phyloP scores from a whole-genome alignment of 2,329 filamentous ascomycete genomes.

The Pestalotiopsis sp. region DNA sequence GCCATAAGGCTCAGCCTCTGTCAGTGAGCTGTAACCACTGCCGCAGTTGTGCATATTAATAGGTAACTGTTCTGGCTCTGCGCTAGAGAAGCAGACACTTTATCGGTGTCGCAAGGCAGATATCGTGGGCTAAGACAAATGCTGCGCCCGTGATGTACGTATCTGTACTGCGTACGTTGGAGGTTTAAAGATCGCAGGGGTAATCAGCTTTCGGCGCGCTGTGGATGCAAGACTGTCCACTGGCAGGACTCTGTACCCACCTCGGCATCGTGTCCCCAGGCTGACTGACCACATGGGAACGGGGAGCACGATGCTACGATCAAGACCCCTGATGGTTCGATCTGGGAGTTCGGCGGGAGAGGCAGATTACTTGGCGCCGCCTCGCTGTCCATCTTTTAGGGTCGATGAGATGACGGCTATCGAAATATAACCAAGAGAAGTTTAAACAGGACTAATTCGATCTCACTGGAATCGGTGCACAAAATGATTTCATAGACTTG shows the following conservation, averaged over 20 bases:
- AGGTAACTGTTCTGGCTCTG: too few relatives aligned
- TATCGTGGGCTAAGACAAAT: background rate
- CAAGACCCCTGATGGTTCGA: background rate
- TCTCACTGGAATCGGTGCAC: background rate
- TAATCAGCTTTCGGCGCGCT: background rate
- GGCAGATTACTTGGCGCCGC: background rate
- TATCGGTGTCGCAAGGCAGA: background rate
- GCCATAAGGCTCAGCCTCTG: background rate
- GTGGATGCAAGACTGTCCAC: background rate
- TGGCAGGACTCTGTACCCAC: background rate
- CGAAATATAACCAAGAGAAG: background rate
- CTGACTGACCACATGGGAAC: background rate
- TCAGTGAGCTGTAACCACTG: background rate
- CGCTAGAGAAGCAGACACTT: too few relatives aligned
- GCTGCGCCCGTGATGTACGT: background rate
- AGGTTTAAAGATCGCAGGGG: background rate
- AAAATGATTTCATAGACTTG: background rate
- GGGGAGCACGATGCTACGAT: background rate
- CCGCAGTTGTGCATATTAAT: background rate
- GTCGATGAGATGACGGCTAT: background rate
- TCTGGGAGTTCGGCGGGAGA: background rate
- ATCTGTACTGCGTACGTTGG: background rate
- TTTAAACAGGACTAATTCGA: background rate
- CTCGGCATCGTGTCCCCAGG: background rate
- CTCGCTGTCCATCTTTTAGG: background rate